Base-by-base conservation (phyloP, 768 basidiomycete species). In the Fibroporia radiculosa region DNA sequence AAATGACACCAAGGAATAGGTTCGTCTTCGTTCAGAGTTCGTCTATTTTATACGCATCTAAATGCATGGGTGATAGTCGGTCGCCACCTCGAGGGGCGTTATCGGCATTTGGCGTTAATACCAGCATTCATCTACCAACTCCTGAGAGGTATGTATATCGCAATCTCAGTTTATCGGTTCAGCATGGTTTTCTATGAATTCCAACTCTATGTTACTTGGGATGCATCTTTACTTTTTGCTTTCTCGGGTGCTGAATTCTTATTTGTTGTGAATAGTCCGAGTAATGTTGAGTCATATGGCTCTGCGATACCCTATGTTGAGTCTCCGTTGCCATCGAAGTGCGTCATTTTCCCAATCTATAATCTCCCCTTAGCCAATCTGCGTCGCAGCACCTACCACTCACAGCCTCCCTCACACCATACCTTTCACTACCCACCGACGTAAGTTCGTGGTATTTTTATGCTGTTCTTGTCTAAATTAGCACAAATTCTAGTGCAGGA, bases 111-210 rank as follows among this genome's bases (percentile, higher is more conserved):
- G 48, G 43, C 18, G 38, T 48, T 19, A 45, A 42, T 10, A 25
- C 37, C 25, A 43, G 42, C 10, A 49, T 62, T 0, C 63, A 65
- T 27, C 48, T 62, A 2, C 63, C 63, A 8, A 65, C 63, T 1
- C 63, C 63, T 3, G 59, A 63, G 48, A 65, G 63, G 63, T 61
- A 47, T 52, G 62, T 55, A 22, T n/a, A 22, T 10, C 18, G 18
- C 35, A n/a, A 8, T 31, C 29, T 18, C 20, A n/a, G 14, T 35
- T 35, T 19, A 8, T 35, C 7, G 6, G 34, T 18, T 19, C 29
- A 31, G 29, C n/a, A n/a, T 31, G 29, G 29, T n/a, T n/a, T 31
- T 31, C 10, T 31, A 31, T 10, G n/a, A 31, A 8, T n/a, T 31
- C 29, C 29, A 31, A 8, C n/a, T 8, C n/a, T 31, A n/a, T 31